Conservation (phyloP, 2,329 filamentous ascomycete species). For the Hypoxylon sp. region DNA sequence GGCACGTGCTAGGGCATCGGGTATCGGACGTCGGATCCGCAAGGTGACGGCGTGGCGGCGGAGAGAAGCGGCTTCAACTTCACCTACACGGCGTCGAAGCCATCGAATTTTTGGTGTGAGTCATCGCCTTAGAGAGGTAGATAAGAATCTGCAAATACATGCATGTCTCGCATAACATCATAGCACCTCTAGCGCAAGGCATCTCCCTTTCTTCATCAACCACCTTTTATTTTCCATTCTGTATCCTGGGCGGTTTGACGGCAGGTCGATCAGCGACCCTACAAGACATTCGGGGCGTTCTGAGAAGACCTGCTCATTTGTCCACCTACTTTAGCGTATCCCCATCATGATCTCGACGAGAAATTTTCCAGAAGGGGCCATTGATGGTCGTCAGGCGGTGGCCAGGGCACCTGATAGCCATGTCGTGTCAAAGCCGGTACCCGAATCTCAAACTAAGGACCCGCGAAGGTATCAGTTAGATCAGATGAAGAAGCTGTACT, state of each 20-base stretch:
- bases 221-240: not conserved
- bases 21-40: too few relatives aligned
- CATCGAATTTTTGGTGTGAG: constrained; percentile 28
- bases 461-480: constrained; percentile 77
- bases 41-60: constrained; percentile 15
- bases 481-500: constrained; percentile 74
- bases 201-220: not conserved
- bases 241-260: not conserved
- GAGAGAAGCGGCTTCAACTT: constrained; percentile 1
- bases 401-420: constrained; percentile 54
- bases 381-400: constrained; percentile 57
- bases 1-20: constrained; percentile 5
- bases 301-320: not conserved
- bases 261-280: not conserved
- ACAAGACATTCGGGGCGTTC: constrained; percentile 3
- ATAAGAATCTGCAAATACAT: constrained; percentile 20
- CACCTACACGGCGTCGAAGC: not conserved
- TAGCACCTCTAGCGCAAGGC: not conserved
- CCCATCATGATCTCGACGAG: constrained; percentile 51
- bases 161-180: constrained; percentile 13
- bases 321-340: not conserved
- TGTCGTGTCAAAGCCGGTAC: constrained; percentile 70
- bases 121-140: constrained; percentile 22
- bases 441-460: constrained; percentile 69
- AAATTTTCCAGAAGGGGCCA: constrained; percentile 39